Conservation (phyloP, 257 asterid species). For the Echites panduratus region DNA sequence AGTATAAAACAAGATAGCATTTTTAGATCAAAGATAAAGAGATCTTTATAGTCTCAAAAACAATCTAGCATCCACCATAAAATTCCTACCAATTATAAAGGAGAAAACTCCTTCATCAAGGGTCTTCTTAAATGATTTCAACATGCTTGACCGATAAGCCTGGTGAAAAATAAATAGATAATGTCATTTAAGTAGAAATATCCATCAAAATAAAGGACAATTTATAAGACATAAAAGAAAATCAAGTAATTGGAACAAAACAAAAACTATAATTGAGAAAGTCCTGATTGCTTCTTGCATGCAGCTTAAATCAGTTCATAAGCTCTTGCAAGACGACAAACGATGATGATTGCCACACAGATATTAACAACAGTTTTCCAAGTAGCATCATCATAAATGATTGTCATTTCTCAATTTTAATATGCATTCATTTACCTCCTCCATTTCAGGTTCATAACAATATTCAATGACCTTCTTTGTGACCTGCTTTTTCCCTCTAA, state of each 20-base stretch:
- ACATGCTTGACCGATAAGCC: conserved; percentile 98
- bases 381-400: background rate
- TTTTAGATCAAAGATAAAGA: conserved; percentile 13
- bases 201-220: background rate
- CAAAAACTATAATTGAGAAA: background rate
- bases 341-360: background rate
- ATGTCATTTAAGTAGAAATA: conserved; percentile 17
- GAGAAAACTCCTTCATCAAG: conserved; percentile 93
- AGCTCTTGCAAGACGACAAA: background rate
- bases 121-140: conserved; percentile 97
- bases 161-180: conserved; percentile 26
- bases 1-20: conserved; percentile 2
- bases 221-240: background rate
- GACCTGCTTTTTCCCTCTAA: conserved; percentile 55
- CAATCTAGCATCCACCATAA: conserved; percentile 14
- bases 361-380: background rate
- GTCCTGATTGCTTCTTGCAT: background rate
- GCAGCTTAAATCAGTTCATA: background rate
- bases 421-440: conserved; percentile 54
- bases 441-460: conserved; percentile 98
- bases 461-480: conserved; percentile 78
- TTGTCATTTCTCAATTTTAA: background rate
- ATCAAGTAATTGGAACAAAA: background rate
- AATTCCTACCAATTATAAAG: conserved; percentile 84
- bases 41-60: conserved; percentile 11